Conservation (phyloP, 495 filamentous ascomycete genomes). For the Aspergillus mulundensis region DNA sequence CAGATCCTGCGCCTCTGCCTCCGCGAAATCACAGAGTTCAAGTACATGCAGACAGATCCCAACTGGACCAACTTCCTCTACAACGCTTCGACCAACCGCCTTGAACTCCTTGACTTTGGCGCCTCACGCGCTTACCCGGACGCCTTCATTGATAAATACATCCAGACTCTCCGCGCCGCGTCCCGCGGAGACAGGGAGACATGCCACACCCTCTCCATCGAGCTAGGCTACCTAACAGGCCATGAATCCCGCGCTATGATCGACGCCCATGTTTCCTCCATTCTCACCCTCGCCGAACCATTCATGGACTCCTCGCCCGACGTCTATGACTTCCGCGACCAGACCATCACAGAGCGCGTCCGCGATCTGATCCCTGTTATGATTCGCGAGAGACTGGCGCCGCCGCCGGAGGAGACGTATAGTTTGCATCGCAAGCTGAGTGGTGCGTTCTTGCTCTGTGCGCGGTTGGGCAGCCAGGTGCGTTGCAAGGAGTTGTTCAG, state of each 20-base stretch:
- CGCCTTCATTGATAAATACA: conserved; percentile 74
- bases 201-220: conserved; percentile 65
- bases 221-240: conserved; percentile 90
- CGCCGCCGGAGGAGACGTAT: conserved; percentile 97
- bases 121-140: conserved; percentile 81
- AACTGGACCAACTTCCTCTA: conserved; percentile 99
- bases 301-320: conserved; percentile 72
- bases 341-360: conserved; percentile 94
- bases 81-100: conserved; percentile 63
- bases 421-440: conserved; percentile 93
- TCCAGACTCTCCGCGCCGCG: conserved; percentile 72
- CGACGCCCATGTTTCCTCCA: conserved; percentile 76
- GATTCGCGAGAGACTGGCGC: conserved; percentile 80
- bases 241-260: conserved; percentile 78
- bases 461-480: conserved; percentile 76
- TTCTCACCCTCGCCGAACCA: conserved; percentile 87
- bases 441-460: conserved; percentile 91
- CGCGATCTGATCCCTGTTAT: conserved; percentile 83
- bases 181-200: conserved; percentile 58
- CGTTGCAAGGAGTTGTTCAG: conserved; percentile 77
- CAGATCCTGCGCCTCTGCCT: conserved; percentile 91
- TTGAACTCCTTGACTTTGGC: conserved; percentile 95
- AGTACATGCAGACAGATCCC: conserved; percentile 98
- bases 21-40: conserved; percentile 88
- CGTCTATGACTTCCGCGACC: conserved; percentile 85